Base-by-base conservation (phyloP, 2,329 filamentous ascomycete genomes). In the Nothophaeocryptopus gaeumannii region DNA sequence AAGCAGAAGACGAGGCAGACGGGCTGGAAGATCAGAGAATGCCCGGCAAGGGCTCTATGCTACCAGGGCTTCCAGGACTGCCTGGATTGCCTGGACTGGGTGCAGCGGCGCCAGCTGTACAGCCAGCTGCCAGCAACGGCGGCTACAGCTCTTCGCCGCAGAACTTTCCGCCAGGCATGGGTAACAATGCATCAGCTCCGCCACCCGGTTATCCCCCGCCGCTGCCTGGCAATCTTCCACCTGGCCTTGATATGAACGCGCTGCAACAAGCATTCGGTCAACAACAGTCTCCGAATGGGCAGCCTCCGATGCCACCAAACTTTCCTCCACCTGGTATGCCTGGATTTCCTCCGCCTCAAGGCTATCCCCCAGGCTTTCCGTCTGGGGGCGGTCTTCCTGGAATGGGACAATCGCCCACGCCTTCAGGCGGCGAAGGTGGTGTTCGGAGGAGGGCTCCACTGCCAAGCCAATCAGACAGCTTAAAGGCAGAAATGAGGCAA, bases 1-100 rank as follows among this genome's bases (percentile, higher is more conserved):
- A 97, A 69, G 78, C 87, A 52, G 89, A 96, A 67, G 93, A 97
- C 66, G 93, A 97, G 71, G 86, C 87, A 59, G 92, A 97, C 58
- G 91, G 89, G 2, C 78, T 97, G 38, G 85, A 95, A 45, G 93
- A 99, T 63, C 93, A 99, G 68, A 88, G 87, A 70, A 89, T 86
- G 80, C 86, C 80, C 14, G 71, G 82, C 29, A 82, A 80, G 61
- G 75, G 37, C 13, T 41, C 79, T 14, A 70, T 70, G 14, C 67
- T 80, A 8, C 80, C 69, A 3, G 77, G 79, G 26, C 79, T 87
- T 49, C 85, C 83, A 4, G 87, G 82, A 29, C 74, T 81, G 33
- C 79, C 75, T 32, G 72, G 65, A 16, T 58, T 67, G 26, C 55
- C 63, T 1, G 60, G 57, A 8, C 50, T 61, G 10, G 41, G 41